These are phyloP conservation scores for Lyophyllum atratum DNA, from an alignment of 768 basidiomycete genomes.

Conservation along the genomic window DNA sequence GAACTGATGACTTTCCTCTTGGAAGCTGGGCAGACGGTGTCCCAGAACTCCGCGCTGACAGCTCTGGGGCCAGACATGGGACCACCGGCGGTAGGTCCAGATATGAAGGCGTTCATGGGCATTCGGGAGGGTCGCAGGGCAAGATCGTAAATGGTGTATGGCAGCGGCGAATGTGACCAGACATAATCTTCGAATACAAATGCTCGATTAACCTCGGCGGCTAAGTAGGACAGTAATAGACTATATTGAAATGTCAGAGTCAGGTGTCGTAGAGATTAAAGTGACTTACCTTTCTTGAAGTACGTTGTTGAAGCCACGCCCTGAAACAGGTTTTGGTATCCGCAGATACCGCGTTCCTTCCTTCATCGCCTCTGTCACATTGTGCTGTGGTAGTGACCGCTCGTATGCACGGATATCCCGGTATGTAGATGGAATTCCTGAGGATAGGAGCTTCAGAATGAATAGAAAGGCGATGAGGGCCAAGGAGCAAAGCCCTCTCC, in stretches of 20 bases:
- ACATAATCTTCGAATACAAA: constrained; percentile 65
- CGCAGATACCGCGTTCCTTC: constrained; percentile 36
- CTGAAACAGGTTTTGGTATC: constrained; percentile 56
- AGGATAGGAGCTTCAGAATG: constrained; percentile 9
- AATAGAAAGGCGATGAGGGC: neutral
- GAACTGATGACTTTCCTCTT: constrained; percentile 33
- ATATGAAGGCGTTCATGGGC: constrained; percentile 58
- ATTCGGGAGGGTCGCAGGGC: constrained; percentile 49
- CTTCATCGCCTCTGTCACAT: constrained; percentile 5
- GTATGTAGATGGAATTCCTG: constrained; percentile 20
- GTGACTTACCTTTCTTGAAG: constrained; percentile 53
- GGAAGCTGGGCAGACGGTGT: constrained; percentile 42
- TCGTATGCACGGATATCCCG: constrained; percentile 18
- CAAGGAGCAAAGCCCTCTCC: neutral
- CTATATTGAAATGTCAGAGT: constrained; percentile 23
- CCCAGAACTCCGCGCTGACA: constrained; percentile 49
- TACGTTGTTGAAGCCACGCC: constrained; percentile 61
- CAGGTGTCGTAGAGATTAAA: neutral
- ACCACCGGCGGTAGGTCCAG: constrained; percentile 55
- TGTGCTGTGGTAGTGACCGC: constrained; percentile 18
- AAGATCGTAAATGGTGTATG: constrained; percentile 54
- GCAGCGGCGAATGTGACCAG: constrained; percentile 55
- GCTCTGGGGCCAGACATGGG: constrained; percentile 36
- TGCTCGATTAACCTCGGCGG: constrained; percentile 47
- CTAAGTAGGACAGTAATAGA: constrained; percentile 52